Percentiles rank a stretch among this genome's conserved stretches.
Evolutionary conservation across 2,329 filamentous ascomycete genomes (phyloP).

Genomic region (Eurotiales sp.): DNA sequence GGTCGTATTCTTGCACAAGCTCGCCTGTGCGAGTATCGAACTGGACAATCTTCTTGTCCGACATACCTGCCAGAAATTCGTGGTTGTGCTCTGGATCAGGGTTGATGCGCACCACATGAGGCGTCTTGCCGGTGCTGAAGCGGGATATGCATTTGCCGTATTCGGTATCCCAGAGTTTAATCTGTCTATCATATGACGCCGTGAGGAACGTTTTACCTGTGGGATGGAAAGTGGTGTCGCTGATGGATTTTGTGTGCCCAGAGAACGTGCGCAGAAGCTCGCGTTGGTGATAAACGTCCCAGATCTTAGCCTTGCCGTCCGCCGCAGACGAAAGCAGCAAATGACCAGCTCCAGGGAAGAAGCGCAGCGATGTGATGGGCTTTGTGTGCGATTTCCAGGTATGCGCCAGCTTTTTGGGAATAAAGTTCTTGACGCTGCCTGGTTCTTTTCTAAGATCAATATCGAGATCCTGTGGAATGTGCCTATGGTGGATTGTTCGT

Average conservation of each 20-base stretch:
- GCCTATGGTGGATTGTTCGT: constrained; percentile 31
- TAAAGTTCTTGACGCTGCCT: constrained; percentile 80
- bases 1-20: constrained; percentile 94
- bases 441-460: constrained; percentile 78
- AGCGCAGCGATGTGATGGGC: constrained; percentile 80
- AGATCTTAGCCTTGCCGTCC: constrained; percentile 87
- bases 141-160: constrained; percentile 82
- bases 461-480: constrained; percentile 86
- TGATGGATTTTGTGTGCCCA: constrained; percentile 85
- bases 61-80: constrained; percentile 95
- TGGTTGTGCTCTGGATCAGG: constrained; percentile 70
- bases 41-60: constrained; percentile 97
- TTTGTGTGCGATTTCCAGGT: constrained; percentile 84
- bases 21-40: constrained; percentile 83
- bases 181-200: constrained; percentile 88
- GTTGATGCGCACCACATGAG: constrained; percentile 92
- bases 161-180: constrained; percentile 98
- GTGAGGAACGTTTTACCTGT: constrained; percentile 83
- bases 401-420: constrained; percentile 90
- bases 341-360: constrained; percentile 86
- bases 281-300: constrained; percentile 86
- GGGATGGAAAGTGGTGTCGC: constrained; percentile 82
- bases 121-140: constrained; percentile 91
- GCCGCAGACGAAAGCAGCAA: constrained; percentile 84
- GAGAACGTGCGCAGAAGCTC: constrained; percentile 88